These are phyloP conservation scores for Choanephora cucurbitarum DNA, from an alignment of 371 early-diverging fungal species.

Conservation along the genomic window DNA sequence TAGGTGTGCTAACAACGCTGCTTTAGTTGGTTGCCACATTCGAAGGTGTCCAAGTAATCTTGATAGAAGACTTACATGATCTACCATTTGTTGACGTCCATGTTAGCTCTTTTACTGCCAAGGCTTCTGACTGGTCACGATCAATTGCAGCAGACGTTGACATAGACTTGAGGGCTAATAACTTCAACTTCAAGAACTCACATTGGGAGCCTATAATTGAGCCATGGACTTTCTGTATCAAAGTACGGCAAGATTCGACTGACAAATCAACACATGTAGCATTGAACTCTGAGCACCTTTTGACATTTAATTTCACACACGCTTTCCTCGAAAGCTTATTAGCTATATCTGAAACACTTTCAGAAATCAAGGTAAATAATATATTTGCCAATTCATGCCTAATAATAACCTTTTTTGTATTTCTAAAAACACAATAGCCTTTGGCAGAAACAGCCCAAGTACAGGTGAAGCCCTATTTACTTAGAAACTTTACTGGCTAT, in stretches of 20 bases:
- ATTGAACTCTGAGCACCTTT: slow-evolving; percentile 57
- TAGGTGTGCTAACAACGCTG: background rate
- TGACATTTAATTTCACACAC: slow-evolving; percentile 77
- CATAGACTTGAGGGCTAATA: slow-evolving; percentile 76
- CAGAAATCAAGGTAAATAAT: slow-evolving; percentile 25
- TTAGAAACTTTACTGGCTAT: slow-evolving; percentile 79
- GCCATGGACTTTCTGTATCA: slow-evolving; percentile 63
- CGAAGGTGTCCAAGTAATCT: slow-evolving; percentile 66
- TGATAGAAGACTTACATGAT: slow-evolving; percentile 82
- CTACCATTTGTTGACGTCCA: slow-evolving; percentile 78
- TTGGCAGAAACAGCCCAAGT: slow-evolving; percentile 37
- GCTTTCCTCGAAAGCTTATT: slow-evolving; percentile 68
- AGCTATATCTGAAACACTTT: slow-evolving; percentile 39
- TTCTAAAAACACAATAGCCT: slow-evolving; percentile 16
- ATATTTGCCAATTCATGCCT: no score
- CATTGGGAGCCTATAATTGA: slow-evolving; percentile 93
- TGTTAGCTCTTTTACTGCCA: slow-evolving; percentile 65
- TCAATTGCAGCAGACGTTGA: slow-evolving; percentile 70
- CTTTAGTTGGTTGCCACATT: slow-evolving; percentile 46
- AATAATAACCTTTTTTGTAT: background rate
- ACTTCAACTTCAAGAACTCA: slow-evolving; percentile 85
- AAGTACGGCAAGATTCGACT: slow-evolving; percentile 32
- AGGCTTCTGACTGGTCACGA: slow-evolving; percentile 75
- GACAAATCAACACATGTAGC: slow-evolving; percentile 41
- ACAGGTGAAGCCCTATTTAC: slow-evolving; percentile 64